phyloP scores from a whole-genome alignment of 495 filamentous ascomycete species.

The Tetracladium setigerum region DNA sequence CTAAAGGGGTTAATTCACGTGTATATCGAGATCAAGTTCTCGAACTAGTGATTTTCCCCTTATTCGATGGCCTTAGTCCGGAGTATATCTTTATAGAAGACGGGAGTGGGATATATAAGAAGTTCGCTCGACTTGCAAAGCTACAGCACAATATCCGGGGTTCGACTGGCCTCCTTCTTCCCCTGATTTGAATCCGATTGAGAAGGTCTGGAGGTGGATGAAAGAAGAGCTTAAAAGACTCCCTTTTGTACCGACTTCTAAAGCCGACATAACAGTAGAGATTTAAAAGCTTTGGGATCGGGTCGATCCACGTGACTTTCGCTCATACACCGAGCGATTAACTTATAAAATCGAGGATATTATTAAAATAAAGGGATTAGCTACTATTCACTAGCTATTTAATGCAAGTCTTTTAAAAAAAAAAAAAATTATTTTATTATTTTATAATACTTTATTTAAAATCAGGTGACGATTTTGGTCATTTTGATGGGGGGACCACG shows the following conservation, averaged over 20 bases:
- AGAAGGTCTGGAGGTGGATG: slow-evolving; percentile 11
- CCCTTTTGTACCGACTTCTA: not conserved
- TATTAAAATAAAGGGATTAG: slow-evolving; percentile 1
- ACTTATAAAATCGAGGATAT: slow-evolving; percentile 3
- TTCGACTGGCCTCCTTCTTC: slow-evolving; percentile 8
- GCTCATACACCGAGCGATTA: not conserved
- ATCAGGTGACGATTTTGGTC: no score
- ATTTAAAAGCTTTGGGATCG: slow-evolving; percentile 2
- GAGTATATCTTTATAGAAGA: slow-evolving; percentile 10
- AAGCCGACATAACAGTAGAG: not conserved
- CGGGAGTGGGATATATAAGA: not conserved
- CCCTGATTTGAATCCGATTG: slow-evolving; percentile 6
- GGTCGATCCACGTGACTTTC: not conserved
- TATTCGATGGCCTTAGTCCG: not conserved
- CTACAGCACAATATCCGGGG: not conserved
- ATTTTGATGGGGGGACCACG: no score
- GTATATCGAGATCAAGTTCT: not conserved
- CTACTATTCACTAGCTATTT: not conserved
- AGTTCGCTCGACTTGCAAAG: not conserved
- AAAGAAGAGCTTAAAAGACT: slow-evolving; percentile 5
- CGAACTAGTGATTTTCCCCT: not conserved
- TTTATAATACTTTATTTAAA: no score
- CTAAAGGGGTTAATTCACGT: not conserved
- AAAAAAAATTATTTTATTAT: no score
- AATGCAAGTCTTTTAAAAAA: no score